Base-by-base conservation (phyloP, 1,139 yeast species). In the Geotrichum citri-aurantii region DNA sequence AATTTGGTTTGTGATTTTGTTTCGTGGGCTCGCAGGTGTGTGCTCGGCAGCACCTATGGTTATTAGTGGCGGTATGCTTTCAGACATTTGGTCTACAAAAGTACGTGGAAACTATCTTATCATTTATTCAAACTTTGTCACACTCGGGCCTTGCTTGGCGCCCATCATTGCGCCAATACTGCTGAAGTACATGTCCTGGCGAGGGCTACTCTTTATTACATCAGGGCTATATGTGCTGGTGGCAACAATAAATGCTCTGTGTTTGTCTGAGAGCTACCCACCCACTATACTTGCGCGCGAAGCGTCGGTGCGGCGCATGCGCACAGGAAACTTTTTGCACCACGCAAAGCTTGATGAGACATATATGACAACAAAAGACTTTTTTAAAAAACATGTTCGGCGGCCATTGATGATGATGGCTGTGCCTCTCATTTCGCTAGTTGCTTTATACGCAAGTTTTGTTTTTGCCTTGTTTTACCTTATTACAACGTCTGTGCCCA, bases 21-120 rank as follows among this genome's bases (percentile, higher is more conserved):
- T 90, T 59, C 40, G 95, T 59, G 86, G 86, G 69, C 74, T 87
- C 63, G 79, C 86, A 54, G 95, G 95, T 2, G 82, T 88, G 50
- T 85, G 84, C 68, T 82, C 90, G 0, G 81, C 90, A 7, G 85
- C 89, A 8, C 90, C 90, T 26, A 77, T 87, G 55, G 84, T 89
- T 37, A 86, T 86, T 59, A 86, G 88, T 17, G 90, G 91, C 56
- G 95, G 95, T n/a, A 81, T 89, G 17, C 72, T 88, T 57, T 86
- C 88, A 51, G 95, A 88, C 71, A 77, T 87, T 52, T 81, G 80
- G 71, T 80, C 79, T 52, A 81, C 81, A 47, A 77, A 79, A 55
- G 79, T 83, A n/a, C 79, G 91, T 63, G 91, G 90, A 5, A 77
- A 85, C 47, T 89, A 92, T 5, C 78, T 88, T 74, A 85, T 88